Evolutionary conservation across 163 green algal species (phyloP).

Genomic region (Chlamydomonas reinhardtii): DNA sequence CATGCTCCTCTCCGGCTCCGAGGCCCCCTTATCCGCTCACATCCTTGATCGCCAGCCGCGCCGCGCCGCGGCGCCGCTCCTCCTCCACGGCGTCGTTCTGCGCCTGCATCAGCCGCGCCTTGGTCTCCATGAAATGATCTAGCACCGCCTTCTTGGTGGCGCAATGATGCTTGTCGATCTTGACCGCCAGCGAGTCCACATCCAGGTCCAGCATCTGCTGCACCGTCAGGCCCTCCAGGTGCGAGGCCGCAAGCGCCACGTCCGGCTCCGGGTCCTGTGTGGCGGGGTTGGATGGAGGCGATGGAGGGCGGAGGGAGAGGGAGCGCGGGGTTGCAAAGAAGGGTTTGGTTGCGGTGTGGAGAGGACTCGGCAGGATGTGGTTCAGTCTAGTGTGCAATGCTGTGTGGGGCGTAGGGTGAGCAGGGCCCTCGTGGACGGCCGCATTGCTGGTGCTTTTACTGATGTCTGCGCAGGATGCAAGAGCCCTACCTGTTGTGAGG

Average conservation of each 20-base stretch:
- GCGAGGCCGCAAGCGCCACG: neutral
- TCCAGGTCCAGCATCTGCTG: constrained; percentile 62
- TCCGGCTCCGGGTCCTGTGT: constrained; percentile 1
- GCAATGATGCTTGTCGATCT: constrained; percentile 58
- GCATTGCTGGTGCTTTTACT: too few species aligned
- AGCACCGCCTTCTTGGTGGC: constrained; percentile 54
- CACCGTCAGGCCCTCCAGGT: constrained; percentile 64
- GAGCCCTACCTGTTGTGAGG: neutral
- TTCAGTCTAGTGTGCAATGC: too few species aligned
- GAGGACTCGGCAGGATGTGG: too few species aligned
- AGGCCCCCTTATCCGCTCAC: neutral
- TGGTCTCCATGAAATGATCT: constrained; percentile 64
- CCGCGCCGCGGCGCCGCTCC: constrained; percentile 34
- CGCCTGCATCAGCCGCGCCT: constrained; percentile 49
- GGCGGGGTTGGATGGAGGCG: neutral
- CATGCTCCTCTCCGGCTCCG: too few species aligned
- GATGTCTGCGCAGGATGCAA: too few species aligned
- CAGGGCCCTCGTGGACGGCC: too few species aligned
- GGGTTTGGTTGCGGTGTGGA: too few species aligned
- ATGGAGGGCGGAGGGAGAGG: neutral
- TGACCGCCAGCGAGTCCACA: constrained; percentile 49
- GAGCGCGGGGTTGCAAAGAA: neutral
- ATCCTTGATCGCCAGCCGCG: constrained; percentile 58
- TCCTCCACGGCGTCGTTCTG: constrained; percentile 50
- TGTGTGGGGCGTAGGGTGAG: too few species aligned